Percentiles rank a stretch among this genome's conserved stretches.
phyloP scores from a whole-genome alignment of 208 protist species.

The Tritrichomonas foetus region DNA sequence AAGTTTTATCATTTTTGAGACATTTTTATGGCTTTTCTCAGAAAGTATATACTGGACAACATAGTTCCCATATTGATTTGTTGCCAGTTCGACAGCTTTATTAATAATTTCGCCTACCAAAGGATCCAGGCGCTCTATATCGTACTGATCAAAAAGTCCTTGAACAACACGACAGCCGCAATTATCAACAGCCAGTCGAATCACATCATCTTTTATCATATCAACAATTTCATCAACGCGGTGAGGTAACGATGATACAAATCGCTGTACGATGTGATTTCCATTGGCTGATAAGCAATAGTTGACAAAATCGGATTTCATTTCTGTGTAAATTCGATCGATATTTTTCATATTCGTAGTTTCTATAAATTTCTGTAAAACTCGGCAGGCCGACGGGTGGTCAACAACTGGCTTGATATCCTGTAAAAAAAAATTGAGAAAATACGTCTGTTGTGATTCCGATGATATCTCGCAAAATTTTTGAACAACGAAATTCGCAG shows the following conservation, averaged over 20 bases:
- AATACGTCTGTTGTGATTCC: background rate
- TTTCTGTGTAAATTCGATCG: background rate
- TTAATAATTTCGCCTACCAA: background rate
- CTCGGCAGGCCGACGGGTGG: background rate
- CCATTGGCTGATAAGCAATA: background rate
- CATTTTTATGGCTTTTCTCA: background rate
- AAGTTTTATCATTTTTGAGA: background rate
- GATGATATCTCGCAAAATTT: background rate
- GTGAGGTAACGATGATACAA: background rate
- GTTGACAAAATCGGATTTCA: background rate
- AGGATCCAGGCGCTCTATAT: background rate
- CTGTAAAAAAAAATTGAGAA: background rate
- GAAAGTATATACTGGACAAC: constrained; percentile 45
- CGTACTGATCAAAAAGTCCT: background rate
- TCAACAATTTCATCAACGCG: background rate
- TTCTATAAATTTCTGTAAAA: constrained; percentile 18
- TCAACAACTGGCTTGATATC: background rate
- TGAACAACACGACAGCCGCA: constrained; percentile 42
- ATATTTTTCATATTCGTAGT: background rate
- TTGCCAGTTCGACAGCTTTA: constrained; percentile 19
- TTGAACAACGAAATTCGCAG: background rate
- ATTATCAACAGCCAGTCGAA: background rate
- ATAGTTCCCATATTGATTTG: constrained; percentile 49
- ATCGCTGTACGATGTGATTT: background rate
- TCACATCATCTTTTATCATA: background rate